Conservation (phyloP, 2,329 filamentous ascomycete species). For the Thermomyces lanuginosus region DNA sequence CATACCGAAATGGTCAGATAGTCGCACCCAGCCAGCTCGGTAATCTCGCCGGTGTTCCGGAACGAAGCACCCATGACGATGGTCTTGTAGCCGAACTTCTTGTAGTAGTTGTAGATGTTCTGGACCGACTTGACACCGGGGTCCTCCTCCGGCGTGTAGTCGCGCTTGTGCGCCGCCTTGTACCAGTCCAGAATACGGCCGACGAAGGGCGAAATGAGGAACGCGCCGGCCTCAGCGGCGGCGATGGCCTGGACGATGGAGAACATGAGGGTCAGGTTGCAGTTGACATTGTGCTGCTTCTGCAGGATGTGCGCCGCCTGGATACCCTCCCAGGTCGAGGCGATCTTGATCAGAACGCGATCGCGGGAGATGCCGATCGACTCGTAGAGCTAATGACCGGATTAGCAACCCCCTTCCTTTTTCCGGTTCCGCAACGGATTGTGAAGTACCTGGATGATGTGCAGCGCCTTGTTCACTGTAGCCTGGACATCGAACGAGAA, state of each 20-base stretch:
- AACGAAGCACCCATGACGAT: slow-evolving; percentile 99
- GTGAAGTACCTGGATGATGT: slow-evolving; percentile 68
- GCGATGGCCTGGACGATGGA: slow-evolving; percentile 86
- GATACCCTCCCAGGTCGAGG: slow-evolving; percentile 98
- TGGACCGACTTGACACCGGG: slow-evolving; percentile 90
- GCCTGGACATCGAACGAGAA: slow-evolving; percentile 91
- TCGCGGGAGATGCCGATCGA: slow-evolving; percentile 81
- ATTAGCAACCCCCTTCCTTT: not conserved
- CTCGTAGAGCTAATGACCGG: slow-evolving; percentile 65
- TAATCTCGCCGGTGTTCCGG: slow-evolving; percentile 92
- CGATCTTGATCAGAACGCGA: slow-evolving; percentile 94
- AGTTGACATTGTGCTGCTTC: slow-evolving; percentile 90
- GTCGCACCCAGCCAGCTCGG: slow-evolving; percentile 92
- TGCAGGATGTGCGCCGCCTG: slow-evolving; percentile 95
- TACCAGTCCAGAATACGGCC: slow-evolving; percentile 99
- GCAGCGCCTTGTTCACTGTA: slow-evolving; percentile 86
- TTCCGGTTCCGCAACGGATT: not conserved
- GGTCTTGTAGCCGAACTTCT: slow-evolving; percentile 98
- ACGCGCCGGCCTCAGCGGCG: slow-evolving; percentile 84
- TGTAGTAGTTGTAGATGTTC: slow-evolving; percentile 99
- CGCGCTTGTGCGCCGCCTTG: slow-evolving; percentile 91
- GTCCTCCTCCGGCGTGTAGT: slow-evolving; percentile 78
- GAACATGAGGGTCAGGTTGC: slow-evolving; percentile 99
- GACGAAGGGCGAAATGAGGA: slow-evolving; percentile 98
- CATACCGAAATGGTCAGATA: slow-evolving; percentile 93